Evolutionary conservation across 805 yeast species (phyloP).

Genomic region (Yarrowia sp.): DNA sequence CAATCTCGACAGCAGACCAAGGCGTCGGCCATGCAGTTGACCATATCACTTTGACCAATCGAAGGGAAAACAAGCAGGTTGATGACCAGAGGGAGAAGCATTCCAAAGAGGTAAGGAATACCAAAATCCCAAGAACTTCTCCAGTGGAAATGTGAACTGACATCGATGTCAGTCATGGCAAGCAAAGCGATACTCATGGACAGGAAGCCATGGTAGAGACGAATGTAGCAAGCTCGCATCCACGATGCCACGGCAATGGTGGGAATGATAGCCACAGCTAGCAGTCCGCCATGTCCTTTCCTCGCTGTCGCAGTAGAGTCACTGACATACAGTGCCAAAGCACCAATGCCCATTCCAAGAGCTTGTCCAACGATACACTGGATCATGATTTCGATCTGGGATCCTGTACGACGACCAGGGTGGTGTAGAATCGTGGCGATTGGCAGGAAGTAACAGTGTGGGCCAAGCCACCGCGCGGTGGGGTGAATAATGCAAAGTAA

Average conservation of each 20-base stretch:
- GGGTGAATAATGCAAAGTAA: slow-evolving; percentile 43
- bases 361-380: slow-evolving; percentile 44
- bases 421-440: slow-evolving; percentile 47
- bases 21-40: slow-evolving; percentile 28
- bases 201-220: slow-evolving; percentile 42
- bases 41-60: slow-evolving; percentile 40
- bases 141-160: slow-evolving; percentile 33
- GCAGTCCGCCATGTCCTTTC: slow-evolving; percentile 48
- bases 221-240: slow-evolving; percentile 44
- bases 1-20: neutral
- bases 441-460: slow-evolving; percentile 44
- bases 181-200: slow-evolving; percentile 37
- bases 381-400: slow-evolving; percentile 48
- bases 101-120: slow-evolving; percentile 48
- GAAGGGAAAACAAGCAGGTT: slow-evolving; percentile 44
- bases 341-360: slow-evolving; percentile 48
- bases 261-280: slow-evolving; percentile 45
- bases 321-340: slow-evolving; percentile 46
- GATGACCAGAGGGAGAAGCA: slow-evolving; percentile 41
- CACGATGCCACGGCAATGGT: slow-evolving; percentile 44
- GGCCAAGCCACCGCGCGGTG: slow-evolving; percentile 47
- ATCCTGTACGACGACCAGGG: slow-evolving; percentile 48
- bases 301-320: slow-evolving; percentile 44
- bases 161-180: slow-evolving; percentile 38
- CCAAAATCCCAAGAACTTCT: slow-evolving; percentile 41